A percentile compares a stretch with the other conserved stretches of the same genome.
Evolutionary conservation across 306 rosid genomes (phyloP).

Genomic region (Dicorynia guianensis): DNA sequence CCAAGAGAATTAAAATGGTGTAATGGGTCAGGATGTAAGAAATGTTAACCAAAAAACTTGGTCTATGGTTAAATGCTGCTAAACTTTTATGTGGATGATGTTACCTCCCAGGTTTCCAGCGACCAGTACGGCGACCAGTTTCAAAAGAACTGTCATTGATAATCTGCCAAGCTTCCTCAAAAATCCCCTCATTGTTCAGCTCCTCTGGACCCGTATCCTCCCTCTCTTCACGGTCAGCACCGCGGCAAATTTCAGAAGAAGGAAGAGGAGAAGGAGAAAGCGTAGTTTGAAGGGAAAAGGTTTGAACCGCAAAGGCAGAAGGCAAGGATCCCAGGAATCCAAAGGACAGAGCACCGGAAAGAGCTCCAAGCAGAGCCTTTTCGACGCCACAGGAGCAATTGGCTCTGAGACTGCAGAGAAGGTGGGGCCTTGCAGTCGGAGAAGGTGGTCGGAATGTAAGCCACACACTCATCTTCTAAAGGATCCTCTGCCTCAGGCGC

Average conservation of each 20-base stretch:
- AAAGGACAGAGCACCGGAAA: slow-evolving; percentile 61
- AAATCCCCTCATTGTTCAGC: slow-evolving; percentile 71
- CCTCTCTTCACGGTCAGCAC: slow-evolving; percentile 42
- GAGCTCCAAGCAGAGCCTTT: slow-evolving; percentile 44
- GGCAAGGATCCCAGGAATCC: slow-evolving; percentile 49
- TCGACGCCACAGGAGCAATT: slow-evolving; percentile 34
- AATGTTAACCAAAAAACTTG: background rate
- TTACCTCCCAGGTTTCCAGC: slow-evolving; percentile 78
- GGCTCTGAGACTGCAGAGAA: slow-evolving; percentile 18
- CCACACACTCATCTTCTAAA: too few species aligned
- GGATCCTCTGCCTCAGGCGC: too few species aligned
- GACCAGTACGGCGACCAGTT: slow-evolving; percentile 70
- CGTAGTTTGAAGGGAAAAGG: slow-evolving; percentile 19
- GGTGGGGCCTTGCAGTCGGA: slow-evolving; percentile 32
- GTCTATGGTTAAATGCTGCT: background rate
- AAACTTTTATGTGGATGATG: background rate
- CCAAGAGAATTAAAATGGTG: too few species aligned
- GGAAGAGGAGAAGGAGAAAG: slow-evolving; percentile 37
- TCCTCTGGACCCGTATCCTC: slow-evolving; percentile 48
- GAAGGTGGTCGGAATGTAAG: slow-evolving; percentile 25
- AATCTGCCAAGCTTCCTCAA: slow-evolving; percentile 94
- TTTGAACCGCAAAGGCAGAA: slow-evolving; percentile 44
- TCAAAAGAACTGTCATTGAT: slow-evolving; percentile 81
- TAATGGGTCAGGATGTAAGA: too few species aligned
- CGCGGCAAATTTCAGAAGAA: slow-evolving; percentile 55